Evolutionary conservation across 108 stramenopile species (phyloP).

Genomic region (Ochromonas danica): DNA sequence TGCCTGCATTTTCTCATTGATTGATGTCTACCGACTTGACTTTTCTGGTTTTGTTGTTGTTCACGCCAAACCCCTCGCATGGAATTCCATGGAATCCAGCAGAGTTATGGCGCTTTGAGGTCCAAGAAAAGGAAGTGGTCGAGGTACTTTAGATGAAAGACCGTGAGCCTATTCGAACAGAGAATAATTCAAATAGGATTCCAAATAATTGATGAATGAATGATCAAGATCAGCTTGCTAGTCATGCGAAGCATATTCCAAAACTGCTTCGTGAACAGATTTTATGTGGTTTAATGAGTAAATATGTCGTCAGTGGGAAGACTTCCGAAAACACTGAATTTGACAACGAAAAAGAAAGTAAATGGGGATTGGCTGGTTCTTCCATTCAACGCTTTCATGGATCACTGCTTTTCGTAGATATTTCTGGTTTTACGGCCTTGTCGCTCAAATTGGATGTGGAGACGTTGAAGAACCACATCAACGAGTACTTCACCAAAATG

Average conservation of each 20-base stretch:
- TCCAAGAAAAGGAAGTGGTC: too few species aligned
- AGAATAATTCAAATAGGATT: too few species aligned
- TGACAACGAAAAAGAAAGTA: neutral
- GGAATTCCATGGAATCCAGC: too few species aligned
- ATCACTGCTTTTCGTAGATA: slow-evolving; percentile 77
- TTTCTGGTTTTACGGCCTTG: slow-evolving; percentile 75
- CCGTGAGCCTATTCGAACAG: too few species aligned
- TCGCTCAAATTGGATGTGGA: slow-evolving; percentile 67
- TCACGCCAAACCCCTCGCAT: too few species aligned
- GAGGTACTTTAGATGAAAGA: too few species aligned
- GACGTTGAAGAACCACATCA: slow-evolving; percentile 50
- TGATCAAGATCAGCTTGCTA: neutral
- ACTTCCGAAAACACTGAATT: neutral
- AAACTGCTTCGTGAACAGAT: neutral
- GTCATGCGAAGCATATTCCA: neutral
- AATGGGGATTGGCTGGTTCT: too few species aligned
- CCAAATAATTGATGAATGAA: too few species aligned
- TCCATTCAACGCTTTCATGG: slow-evolving; percentile 4
- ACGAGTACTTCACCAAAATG: slow-evolving; percentile 51
- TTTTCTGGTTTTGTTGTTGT: too few species aligned
- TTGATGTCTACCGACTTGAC: too few species aligned
- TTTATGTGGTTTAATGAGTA: neutral
- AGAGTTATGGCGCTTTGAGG: too few species aligned
- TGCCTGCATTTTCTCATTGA: too few species aligned
- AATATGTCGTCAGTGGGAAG: neutral